These are phyloP conservation scores for Zasmidium angulare DNA, from an alignment of 2,329 filamentous ascomycete species.

Conservation along the genomic window DNA sequence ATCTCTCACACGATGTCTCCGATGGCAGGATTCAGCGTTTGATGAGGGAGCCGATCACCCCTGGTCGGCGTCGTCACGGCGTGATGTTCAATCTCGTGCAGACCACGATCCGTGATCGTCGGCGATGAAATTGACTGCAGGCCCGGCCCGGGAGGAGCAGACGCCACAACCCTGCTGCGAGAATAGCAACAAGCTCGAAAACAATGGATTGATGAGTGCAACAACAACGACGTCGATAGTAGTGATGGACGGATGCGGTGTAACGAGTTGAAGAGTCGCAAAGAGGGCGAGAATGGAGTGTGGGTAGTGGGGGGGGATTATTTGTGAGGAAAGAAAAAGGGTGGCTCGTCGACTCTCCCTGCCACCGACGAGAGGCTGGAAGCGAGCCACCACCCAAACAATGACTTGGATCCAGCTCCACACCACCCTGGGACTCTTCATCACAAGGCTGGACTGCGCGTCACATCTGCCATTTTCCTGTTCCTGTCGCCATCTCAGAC, in stretches of 20 bases:
- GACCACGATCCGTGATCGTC: background rate
- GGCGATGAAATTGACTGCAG: background rate
- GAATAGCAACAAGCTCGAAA: background rate
- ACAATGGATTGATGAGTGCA: background rate
- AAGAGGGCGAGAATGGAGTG: background rate
- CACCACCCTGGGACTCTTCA: background rate
- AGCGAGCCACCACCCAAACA: background rate
- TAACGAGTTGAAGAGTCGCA: background rate
- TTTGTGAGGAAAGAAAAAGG: background rate
- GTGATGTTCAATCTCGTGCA: slow-evolving; percentile 5
- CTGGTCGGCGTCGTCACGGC: background rate
- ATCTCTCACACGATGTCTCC: background rate
- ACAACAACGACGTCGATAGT: background rate
- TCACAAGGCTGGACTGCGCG: slow-evolving; percentile 2
- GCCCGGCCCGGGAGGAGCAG: background rate
- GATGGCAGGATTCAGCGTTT: background rate
- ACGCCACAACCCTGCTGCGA: background rate
- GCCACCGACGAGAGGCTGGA: background rate
- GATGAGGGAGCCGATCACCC: background rate
- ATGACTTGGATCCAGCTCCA: no score
- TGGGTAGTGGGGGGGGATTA: background rate
- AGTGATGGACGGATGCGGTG: background rate
- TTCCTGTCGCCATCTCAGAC: background rate
- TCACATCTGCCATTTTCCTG: background rate
- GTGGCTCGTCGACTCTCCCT: slow-evolving; percentile 1